phyloP scores from a whole-genome alignment of 345 rosid species.

The Populus davidiana region DNA sequence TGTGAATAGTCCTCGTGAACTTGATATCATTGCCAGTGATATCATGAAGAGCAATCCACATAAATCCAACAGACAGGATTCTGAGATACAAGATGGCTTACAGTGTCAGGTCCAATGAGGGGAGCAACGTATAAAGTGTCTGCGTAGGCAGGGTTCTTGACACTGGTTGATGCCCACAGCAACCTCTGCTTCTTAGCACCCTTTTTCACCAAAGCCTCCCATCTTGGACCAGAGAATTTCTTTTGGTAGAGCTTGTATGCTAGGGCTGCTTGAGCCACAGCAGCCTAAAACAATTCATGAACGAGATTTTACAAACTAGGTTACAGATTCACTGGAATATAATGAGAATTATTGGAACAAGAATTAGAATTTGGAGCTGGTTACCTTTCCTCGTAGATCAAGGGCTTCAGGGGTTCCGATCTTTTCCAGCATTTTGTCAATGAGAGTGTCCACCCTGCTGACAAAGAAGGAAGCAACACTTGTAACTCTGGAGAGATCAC shows the following conservation, averaged over 20 bases:
- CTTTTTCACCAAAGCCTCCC: slow-evolving; percentile 91
- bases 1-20: background rate
- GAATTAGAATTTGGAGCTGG: background rate
- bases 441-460: slow-evolving; percentile 91
- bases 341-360: background rate
- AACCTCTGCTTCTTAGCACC: slow-evolving; percentile 98
- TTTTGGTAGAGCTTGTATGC: slow-evolving; percentile 93
- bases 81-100: slow-evolving; percentile 27
- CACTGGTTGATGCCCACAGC: slow-evolving; percentile 97
- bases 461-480: slow-evolving; percentile 99
- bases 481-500: slow-evolving; percentile 89
- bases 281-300: slow-evolving; percentile 56
- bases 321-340: background rate
- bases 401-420: slow-evolving; percentile 93
- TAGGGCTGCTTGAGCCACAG: slow-evolving; percentile 93
- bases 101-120: slow-evolving; percentile 95
- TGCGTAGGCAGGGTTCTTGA: slow-evolving; percentile 91
- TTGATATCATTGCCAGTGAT: background rate
- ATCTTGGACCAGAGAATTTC: slow-evolving; percentile 97
- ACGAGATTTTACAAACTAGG: slow-evolving; percentile 7
- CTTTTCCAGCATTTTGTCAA: slow-evolving; percentile 93
- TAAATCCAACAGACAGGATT: background rate
- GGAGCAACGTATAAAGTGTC: slow-evolving; percentile 89
- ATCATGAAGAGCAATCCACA: background rate
- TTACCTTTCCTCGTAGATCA: slow-evolving; percentile 95